These are phyloP conservation scores for Cichorium intybus DNA, from an alignment of 140 eudicot genomes.

Conservation along the genomic window DNA sequence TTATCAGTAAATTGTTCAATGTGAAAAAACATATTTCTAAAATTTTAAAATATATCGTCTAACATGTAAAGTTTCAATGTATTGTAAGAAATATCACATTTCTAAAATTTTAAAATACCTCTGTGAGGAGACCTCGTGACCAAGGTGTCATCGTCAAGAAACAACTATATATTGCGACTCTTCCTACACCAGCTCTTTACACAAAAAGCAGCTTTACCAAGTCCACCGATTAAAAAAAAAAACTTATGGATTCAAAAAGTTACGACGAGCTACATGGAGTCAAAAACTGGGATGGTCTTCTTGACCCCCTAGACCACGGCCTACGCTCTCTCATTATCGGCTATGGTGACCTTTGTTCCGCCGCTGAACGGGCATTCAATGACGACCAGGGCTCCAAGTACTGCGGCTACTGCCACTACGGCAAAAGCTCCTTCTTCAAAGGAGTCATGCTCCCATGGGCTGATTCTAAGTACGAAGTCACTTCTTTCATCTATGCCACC, in stretches of 20 bases:
- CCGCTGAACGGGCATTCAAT: constrained; percentile 13
- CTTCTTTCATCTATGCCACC: constrained; percentile 35
- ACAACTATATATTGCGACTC: neutral
- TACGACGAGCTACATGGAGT: neutral
- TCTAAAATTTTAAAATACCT: too few relatives aligned
- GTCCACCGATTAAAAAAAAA: neutral
- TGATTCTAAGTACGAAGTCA: constrained; percentile 18
- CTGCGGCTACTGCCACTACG: constrained; percentile 22
- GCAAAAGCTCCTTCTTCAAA: constrained; percentile 29
- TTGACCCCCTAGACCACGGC: constrained; percentile 13
- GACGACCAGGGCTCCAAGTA: constrained; percentile 18
- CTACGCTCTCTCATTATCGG: constrained; percentile 24
- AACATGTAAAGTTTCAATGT: too few relatives aligned
- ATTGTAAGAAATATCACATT: too few relatives aligned
- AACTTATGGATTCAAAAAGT: neutral
- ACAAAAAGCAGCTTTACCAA: neutral
- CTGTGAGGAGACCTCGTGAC: too few relatives aligned
- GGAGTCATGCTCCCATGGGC: constrained; percentile 27
- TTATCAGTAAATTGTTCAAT: too few relatives aligned
- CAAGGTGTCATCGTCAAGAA: neutral
- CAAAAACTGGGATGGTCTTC: neutral
- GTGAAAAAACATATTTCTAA: too few relatives aligned
- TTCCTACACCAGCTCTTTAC: neutral
- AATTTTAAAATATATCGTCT: too few relatives aligned
- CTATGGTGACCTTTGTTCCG: constrained; percentile 30